phyloP scores from a whole-genome alignment of 306 rosid species.

The Cicer arietinum region DNA sequence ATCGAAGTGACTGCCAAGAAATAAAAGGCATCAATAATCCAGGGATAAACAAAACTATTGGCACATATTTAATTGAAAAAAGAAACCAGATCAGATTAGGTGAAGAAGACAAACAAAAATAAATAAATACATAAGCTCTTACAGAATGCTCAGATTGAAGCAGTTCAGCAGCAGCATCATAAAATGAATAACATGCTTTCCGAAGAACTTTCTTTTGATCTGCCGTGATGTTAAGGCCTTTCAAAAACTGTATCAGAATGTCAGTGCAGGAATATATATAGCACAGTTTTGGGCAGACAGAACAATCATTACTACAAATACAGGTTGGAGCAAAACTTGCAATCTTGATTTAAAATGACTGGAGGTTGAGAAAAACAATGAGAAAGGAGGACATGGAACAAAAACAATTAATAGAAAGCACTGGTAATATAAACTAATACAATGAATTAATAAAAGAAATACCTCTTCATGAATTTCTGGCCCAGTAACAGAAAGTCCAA shows the following conservation, averaged over 20 bases:
- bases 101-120: slow-evolving; percentile 29
- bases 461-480: slow-evolving; percentile 92
- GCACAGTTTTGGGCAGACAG: slow-evolving; percentile 26
- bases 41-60: slow-evolving; percentile 22
- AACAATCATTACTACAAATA: slow-evolving; percentile 32
- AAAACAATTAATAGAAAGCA: slow-evolving; percentile 7
- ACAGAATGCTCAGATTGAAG: slow-evolving; percentile 97
- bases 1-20: slow-evolving; percentile 77
- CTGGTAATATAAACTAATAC: slow-evolving; percentile 24
- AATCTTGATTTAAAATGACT: slow-evolving; percentile 21
- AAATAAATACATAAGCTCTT: slow-evolving; percentile 48
- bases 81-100: slow-evolving; percentile 3
- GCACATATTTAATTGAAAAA: slow-evolving; percentile 24
- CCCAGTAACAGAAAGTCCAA: slow-evolving; percentile 78
- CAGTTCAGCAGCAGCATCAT: slow-evolving; percentile 84
- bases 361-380: slow-evolving; percentile 16
- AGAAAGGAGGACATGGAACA: slow-evolving; percentile 23
- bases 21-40: slow-evolving; percentile 43
- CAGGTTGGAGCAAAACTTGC: slow-evolving; percentile 16
- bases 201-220: slow-evolving; percentile 89
- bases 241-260: slow-evolving; percentile 74
- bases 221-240: slow-evolving; percentile 81
- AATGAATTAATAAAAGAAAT: slow-evolving; percentile 34
- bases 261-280: slow-evolving; percentile 47
- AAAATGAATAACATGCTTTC: slow-evolving; percentile 83